A percentile compares a stretch with the other conserved stretches of the same genome.
phyloP scores from a whole-genome alignment of 257 asterid species.

The Gynochthodes officinalis region DNA sequence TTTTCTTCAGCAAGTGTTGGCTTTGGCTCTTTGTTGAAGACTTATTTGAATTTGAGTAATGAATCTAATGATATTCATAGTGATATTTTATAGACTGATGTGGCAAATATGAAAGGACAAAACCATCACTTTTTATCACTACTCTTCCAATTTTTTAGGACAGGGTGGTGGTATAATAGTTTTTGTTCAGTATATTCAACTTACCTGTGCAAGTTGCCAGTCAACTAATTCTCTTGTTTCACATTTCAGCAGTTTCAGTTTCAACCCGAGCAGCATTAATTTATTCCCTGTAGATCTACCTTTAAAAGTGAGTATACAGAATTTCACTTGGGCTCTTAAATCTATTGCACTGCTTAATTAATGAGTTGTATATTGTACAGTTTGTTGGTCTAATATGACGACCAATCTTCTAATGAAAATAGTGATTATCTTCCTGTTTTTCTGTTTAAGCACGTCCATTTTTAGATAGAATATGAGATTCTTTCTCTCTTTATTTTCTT shows the following conservation, averaged over 20 bases:
- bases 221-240: constrained; percentile 13
- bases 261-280: constrained; percentile 58
- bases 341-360: not conserved
- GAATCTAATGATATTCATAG: too few relatives aligned
- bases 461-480: not conserved
- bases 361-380: too few relatives aligned
- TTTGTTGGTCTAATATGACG: not conserved
- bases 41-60: too few relatives aligned
- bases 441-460: not conserved
- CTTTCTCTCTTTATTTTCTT: not conserved
- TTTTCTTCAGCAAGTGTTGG: not conserved
- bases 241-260: constrained; percentile 58
- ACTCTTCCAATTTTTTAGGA: not conserved
- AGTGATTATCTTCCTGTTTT: not conserved
- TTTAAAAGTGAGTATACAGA: constrained; percentile 46
- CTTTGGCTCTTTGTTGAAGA: not conserved
- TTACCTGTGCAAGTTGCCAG: not conserved
- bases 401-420: not conserved
- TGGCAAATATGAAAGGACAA: too few relatives aligned
- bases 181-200: not conserved
- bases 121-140: too few relatives aligned
- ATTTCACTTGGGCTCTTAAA: not conserved
- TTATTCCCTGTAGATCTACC: constrained; percentile 60
- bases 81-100: too few relatives aligned
- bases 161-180: not conserved